These are phyloP conservation scores for Jamesozyma rosinii DNA, from an alignment of 805 yeast genomes.

Conservation along the genomic window DNA sequence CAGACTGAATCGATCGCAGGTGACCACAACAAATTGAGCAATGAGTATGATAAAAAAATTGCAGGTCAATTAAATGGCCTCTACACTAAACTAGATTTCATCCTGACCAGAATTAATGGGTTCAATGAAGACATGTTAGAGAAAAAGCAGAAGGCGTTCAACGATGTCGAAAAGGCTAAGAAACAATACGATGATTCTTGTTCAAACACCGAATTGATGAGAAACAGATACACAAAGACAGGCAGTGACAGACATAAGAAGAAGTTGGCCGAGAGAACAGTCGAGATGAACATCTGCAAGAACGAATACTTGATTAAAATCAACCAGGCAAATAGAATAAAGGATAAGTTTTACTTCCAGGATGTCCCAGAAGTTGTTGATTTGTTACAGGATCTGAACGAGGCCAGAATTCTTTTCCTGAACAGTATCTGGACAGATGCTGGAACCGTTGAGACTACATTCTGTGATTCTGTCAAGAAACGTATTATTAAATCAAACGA, in stretches of 20 bases:
- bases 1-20: conserved; percentile 74
- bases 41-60: conserved; percentile 50
- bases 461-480: conserved; percentile 35
- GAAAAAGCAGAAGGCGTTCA: conserved; percentile 29
- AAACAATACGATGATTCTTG: conserved; percentile 75
- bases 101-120: conserved; percentile 46
- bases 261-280: conserved; percentile 51
- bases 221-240: conserved; percentile 62
- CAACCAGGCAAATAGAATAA: conserved; percentile 77
- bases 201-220: conserved; percentile 65
- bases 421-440: conserved; percentile 64
- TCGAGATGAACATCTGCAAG: conserved; percentile 81
- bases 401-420: conserved; percentile 59
- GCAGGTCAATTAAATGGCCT: conserved; percentile 52
- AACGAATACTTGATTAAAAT: conserved; percentile 74
- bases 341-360: conserved; percentile 87
- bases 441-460: conserved; percentile 47
- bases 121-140: conserved; percentile 51
- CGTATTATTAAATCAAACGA: conserved; percentile 43
- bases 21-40: conserved; percentile 51
- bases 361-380: conserved; percentile 88
- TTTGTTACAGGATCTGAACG: conserved; percentile 73
- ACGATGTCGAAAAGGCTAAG: conserved; percentile 37
- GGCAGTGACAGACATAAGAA: conserved; percentile 40
- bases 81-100: conserved; percentile 42